These are phyloP conservation scores for Trametes maxima DNA, from an alignment of 768 basidiomycete genomes.

Conservation along the genomic window DNA sequence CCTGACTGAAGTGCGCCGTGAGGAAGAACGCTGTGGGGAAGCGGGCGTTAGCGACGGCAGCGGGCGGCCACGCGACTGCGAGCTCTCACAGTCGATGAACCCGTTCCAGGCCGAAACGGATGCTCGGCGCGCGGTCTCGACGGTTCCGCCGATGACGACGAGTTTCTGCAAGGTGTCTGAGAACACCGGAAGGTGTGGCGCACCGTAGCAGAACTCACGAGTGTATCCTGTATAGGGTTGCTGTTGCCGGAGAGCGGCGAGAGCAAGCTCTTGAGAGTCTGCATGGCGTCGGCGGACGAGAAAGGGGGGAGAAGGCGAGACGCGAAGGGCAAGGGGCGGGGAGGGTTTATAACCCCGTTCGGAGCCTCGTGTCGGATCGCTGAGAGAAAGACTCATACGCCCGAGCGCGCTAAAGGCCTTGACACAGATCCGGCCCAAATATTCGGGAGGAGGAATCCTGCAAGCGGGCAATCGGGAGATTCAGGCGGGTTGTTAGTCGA, in stretches of 20 bases:
- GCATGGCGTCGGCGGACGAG: conserved; percentile 47
- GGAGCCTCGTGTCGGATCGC: conserved; percentile 26
- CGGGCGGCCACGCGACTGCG: not conserved
- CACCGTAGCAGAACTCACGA: conserved; percentile 47
- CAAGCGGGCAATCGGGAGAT: conserved; percentile 18
- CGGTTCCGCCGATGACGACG: conserved; percentile 87
- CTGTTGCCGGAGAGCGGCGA: conserved; percentile 64
- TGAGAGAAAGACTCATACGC: conserved; percentile 8
- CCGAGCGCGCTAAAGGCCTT: conserved; percentile 7
- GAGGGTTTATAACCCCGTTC: conserved; percentile 23
- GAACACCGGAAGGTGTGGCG: not conserved
- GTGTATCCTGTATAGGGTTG: conserved; percentile 74
- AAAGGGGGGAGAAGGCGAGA: conserved; percentile 14
- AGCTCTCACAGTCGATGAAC: conserved; percentile 76
- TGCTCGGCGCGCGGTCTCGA: conserved; percentile 80
- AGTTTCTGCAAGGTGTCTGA: conserved; percentile 59
- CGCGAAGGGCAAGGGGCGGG: conserved; percentile 18
- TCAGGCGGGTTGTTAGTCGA: conserved; percentile 5
- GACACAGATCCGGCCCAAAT: conserved; percentile 4
- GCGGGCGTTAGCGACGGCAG: conserved; percentile 8
- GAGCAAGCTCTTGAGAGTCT: conserved; percentile 68
- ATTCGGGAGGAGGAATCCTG: conserved; percentile 20
- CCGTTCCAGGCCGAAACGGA: conserved; percentile 89
- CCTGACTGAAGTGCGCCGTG: conserved; percentile 86
- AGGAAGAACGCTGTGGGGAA: conserved; percentile 72